Evolutionary conservation across 2,329 filamentous ascomycete genomes (phyloP).

Genomic region (Talaromyces sp.): DNA sequence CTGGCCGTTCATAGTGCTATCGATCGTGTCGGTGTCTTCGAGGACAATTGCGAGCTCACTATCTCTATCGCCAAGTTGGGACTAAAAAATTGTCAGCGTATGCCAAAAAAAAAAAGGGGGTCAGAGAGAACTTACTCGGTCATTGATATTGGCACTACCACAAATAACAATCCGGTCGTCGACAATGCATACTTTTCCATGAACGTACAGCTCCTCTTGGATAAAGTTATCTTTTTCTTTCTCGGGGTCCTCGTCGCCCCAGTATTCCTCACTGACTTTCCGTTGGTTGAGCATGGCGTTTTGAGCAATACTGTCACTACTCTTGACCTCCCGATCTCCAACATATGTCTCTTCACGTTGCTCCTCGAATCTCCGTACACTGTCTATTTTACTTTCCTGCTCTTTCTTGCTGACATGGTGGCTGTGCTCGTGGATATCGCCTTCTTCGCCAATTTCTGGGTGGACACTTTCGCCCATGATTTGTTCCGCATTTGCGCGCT

Average conservation of each 20-base stretch:
- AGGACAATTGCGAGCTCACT: conserved; percentile 88
- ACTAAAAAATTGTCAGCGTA: conserved; percentile 47
- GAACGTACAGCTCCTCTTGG: conserved; percentile 94
- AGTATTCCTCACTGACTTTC: conserved; percentile 60
- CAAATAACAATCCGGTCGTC: conserved; percentile 79
- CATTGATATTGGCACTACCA: conserved; percentile 69
- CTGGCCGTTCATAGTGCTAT: conserved; percentile 69
- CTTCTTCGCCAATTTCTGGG: conserved; percentile 40
- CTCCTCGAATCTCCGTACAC: conserved; percentile 46
- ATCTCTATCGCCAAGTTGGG: conserved; percentile 79
- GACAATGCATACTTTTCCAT: conserved; percentile 79
- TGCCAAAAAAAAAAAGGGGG: background rate
- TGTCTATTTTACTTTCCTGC: conserved; percentile 33
- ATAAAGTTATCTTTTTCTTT: conserved; percentile 84
- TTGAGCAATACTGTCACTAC: conserved; percentile 63
- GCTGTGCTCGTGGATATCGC: conserved; percentile 42
- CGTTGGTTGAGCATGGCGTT: conserved; percentile 73
- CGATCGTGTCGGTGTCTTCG: conserved; percentile 68
- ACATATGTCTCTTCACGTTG: conserved; percentile 37
- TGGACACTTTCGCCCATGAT: conserved; percentile 75
- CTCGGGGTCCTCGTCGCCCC: conserved; percentile 71
- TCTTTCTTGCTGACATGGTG: conserved; percentile 25
- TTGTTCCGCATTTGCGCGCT: conserved; percentile 75
- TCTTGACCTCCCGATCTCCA: conserved; percentile 23
- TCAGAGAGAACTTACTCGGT: conserved; percentile 44